Evolutionary conservation across 2,329 filamentous ascomycete species (phyloP), one percentile per base, ranked within the genome.

Genomic region (Gyromitra esculenta): DNA sequence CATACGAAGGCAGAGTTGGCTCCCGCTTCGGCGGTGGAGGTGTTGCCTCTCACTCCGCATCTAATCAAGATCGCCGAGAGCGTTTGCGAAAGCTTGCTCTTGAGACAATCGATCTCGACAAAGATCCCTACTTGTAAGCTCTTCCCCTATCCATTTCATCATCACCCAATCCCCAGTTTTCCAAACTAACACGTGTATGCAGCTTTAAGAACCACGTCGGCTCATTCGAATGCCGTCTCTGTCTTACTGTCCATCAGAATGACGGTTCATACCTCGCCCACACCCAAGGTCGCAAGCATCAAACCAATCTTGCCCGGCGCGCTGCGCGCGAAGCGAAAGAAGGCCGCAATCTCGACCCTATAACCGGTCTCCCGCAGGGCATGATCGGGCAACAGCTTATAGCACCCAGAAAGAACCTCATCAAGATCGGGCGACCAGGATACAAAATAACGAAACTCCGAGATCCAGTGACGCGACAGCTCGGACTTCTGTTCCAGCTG

Each of bases 261-360:
- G 96, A 99, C 86, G 96, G 96, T 79, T 97, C 94, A 62, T 99
- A 99, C 85, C 93, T 99, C 80, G 96, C 96, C 0, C 96, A 99
- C 85, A 99, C 96, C 2, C 96, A 99, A 85, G 96, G 96, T 75
- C 93, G 96, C 83, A 99, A 99, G 86, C 96, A 99, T 85, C 96
- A 99, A 86, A 98, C 96, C 76, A 99, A 99, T 85, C 90, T 99
- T 67, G 96, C 96, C 37, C 91, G 96, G 8, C 93, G 96, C 82
- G 96, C 95, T 6, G 96, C 96, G n/a, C 91, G 94, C 82, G 96
- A 99, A 84, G 92, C 96, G 83, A 93, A 94, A 83, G 92, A 98
- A 81, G 94, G 94, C 65, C 87, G 87, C 50, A 88, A 91, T 76
- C 85, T 91, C 80, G 90, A 91, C 82, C 88, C 89, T 21, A 86